These are phyloP conservation scores for Colletotrichum limetticola DNA, from an alignment of 2,329 filamentous ascomycete species.

Conservation along the genomic window DNA sequence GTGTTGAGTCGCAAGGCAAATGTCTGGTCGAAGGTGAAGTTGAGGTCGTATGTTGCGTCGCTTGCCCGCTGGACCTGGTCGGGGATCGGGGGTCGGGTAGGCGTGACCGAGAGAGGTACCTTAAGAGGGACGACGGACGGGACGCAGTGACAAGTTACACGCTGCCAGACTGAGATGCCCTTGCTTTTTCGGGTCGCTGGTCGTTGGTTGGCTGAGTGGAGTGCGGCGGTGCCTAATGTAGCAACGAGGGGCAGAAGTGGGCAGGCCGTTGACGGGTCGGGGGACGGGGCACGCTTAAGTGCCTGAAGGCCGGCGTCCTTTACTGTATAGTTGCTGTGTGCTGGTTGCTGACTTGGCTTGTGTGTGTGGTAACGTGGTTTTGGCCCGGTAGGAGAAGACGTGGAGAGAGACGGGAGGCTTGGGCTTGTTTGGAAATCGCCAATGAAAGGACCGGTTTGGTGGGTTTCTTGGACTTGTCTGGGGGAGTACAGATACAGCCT, in stretches of 20 bases:
- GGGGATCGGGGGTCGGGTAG: conserved; percentile 24
- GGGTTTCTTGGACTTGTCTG: not conserved
- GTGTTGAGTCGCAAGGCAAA: conserved; percentile 10
- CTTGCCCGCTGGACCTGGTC: conserved; percentile 11
- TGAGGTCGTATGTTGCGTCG: conserved; percentile 14
- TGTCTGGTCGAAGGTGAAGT: conserved; percentile 8
- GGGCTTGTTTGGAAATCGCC: conserved; percentile 8
- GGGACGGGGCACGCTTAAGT: not conserved
- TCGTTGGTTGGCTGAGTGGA: conserved; percentile 31
- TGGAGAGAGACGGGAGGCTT: not conserved
- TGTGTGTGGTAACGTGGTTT: not conserved
- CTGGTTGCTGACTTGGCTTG: not conserved
- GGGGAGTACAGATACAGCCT: not conserved
- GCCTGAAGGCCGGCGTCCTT: not conserved
- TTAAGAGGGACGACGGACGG: not conserved
- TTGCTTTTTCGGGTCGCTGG: conserved; percentile 16
- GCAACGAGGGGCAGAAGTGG: conserved; percentile 35
- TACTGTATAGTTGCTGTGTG: not conserved
- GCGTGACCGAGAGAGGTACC: conserved; percentile 19
- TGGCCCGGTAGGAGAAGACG: not conserved
- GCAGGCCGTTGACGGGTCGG: conserved; percentile 12
- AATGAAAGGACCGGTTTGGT: conserved; percentile 10
- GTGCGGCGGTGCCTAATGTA: conserved; percentile 30
- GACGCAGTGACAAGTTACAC: not conserved
- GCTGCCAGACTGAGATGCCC: too few relatives aligned